phyloP scores from a whole-genome alignment of 176 grass and related monocot species.

The Ensete glaucum region DNA sequence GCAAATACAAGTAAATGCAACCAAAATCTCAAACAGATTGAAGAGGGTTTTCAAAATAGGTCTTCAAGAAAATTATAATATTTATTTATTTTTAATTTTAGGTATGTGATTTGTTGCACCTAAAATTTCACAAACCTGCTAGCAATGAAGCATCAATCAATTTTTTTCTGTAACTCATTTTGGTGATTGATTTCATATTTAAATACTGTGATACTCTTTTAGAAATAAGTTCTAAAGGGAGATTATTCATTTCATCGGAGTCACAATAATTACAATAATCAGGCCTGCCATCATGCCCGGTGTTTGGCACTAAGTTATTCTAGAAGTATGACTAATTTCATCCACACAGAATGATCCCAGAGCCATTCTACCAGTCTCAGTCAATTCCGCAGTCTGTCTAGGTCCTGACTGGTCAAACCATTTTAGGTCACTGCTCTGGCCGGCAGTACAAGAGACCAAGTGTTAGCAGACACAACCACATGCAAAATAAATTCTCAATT shows the following conservation, averaged over 20 bases:
- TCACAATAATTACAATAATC: neutral
- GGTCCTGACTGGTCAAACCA: neutral
- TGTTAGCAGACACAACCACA: too few species aligned
- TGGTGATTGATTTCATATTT: too few species aligned
- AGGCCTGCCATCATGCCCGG: neutral
- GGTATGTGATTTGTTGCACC: too few species aligned
- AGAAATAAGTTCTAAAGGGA: neutral
- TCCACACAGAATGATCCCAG: neutral
- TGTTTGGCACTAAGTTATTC: neutral
- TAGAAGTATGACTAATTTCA: neutral
- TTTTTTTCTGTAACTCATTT: too few species aligned
- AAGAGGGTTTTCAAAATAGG: neutral
- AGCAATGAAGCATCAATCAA: too few species aligned
- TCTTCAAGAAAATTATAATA: conserved; percentile 10
- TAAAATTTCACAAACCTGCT: too few species aligned
- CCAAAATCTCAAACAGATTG: neutral
- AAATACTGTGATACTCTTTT: too few species aligned
- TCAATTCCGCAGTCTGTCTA: neutral
- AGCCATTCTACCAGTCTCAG: neutral
- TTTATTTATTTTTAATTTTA: neutral
- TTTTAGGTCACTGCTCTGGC: too few species aligned
- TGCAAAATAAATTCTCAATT: too few species aligned
- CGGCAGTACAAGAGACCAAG: too few species aligned
- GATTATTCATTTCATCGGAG: neutral
- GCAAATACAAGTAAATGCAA: neutral